Evolutionary conservation across 768 basidiomycete genomes (phyloP).

Genomic region (Kondoa subrosea): DNA sequence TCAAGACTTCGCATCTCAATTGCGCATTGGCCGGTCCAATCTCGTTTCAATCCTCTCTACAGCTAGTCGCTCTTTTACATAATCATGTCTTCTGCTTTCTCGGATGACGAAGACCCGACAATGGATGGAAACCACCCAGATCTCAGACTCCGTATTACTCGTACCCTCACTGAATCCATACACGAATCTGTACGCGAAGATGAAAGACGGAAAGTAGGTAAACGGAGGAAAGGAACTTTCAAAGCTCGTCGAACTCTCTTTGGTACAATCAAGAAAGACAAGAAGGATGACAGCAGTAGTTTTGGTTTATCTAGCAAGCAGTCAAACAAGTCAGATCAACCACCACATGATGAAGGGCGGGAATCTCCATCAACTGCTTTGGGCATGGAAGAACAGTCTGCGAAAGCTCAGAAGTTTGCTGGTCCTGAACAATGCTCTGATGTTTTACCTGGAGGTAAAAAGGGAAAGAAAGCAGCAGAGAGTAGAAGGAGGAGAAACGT

Average conservation of each 20-base stretch:
- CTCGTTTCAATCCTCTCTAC: too few species aligned
- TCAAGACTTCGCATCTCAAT: too few species aligned
- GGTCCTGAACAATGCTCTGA: slow-evolving; percentile 1
- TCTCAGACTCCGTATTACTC: slow-evolving; percentile 60
- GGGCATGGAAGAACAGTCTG: slow-evolving; percentile 15
- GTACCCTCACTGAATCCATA: slow-evolving; percentile 76
- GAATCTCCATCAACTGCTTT: background rate
- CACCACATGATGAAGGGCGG: background rate
- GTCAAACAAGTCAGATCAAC: background rate
- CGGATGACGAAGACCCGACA: background rate
- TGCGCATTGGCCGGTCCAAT: too few species aligned
- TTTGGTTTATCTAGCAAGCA: background rate
- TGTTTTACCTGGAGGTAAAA: slow-evolving; percentile 36
- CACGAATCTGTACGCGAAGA: slow-evolving; percentile 73
- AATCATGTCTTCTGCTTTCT: background rate
- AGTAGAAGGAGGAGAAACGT: slow-evolving; percentile 48
- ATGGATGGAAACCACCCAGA: slow-evolving; percentile 54
- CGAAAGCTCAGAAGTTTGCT: slow-evolving; percentile 17
- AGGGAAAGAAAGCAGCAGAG: slow-evolving; percentile 30
- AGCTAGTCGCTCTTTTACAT: too few species aligned
- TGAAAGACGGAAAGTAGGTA: slow-evolving; percentile 21
- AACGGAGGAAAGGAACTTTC: slow-evolving; percentile 15
- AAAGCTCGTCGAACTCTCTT: background rate
- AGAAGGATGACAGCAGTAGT: too few species aligned
- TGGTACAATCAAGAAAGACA: slow-evolving; percentile 5